Conservation (phyloP, 768 basidiomycete species). For the Amyloporia xantha region DNA sequence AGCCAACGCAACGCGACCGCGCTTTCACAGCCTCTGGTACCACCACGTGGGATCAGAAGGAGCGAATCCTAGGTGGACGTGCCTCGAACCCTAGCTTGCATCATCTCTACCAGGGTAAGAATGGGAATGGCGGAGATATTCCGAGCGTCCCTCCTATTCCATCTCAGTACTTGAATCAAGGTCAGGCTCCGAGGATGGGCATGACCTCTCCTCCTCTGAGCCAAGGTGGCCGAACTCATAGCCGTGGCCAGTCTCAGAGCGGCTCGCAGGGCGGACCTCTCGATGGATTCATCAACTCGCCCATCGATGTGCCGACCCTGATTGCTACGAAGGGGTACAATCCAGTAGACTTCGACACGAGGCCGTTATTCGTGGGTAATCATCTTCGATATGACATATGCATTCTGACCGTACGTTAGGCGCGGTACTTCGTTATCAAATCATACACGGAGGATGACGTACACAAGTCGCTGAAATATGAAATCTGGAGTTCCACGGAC, state of each 20-base stretch:
- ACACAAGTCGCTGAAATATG: slow-evolving; percentile 95
- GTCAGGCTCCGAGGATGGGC: slow-evolving; percentile 24
- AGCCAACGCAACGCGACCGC: slow-evolving; percentile 26
- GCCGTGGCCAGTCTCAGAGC: slow-evolving; percentile 23
- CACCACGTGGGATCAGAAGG: slow-evolving; percentile 60
- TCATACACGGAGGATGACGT: slow-evolving; percentile 99
- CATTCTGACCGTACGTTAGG: too few species aligned
- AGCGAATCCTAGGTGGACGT: slow-evolving; percentile 48
- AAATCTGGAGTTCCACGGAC: slow-evolving; percentile 97
- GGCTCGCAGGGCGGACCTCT: slow-evolving; percentile 14
- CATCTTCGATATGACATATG: slow-evolving; percentile 4
- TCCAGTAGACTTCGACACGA: slow-evolving; percentile 74
- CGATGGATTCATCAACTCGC: slow-evolving; percentile 44
- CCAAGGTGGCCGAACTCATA: slow-evolving; percentile 18
- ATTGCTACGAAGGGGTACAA: slow-evolving; percentile 90
- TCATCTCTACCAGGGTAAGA: slow-evolving; percentile 41
- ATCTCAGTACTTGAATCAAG: slow-evolving; percentile 61
- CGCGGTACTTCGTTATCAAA: slow-evolving; percentile 96
- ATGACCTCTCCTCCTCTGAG: slow-evolving; percentile 4
- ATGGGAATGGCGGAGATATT: slow-evolving; percentile 30
- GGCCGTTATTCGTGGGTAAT: slow-evolving; percentile 64
- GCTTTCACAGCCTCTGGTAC: slow-evolving; percentile 31
- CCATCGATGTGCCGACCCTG: slow-evolving; percentile 81
- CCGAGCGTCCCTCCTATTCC: slow-evolving; percentile 73
- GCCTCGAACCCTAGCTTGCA: slow-evolving; percentile 67